These are phyloP conservation scores for Parathielavia appendiculata DNA, from an alignment of 495 filamentous ascomycete genomes.

Conservation along the genomic window DNA sequence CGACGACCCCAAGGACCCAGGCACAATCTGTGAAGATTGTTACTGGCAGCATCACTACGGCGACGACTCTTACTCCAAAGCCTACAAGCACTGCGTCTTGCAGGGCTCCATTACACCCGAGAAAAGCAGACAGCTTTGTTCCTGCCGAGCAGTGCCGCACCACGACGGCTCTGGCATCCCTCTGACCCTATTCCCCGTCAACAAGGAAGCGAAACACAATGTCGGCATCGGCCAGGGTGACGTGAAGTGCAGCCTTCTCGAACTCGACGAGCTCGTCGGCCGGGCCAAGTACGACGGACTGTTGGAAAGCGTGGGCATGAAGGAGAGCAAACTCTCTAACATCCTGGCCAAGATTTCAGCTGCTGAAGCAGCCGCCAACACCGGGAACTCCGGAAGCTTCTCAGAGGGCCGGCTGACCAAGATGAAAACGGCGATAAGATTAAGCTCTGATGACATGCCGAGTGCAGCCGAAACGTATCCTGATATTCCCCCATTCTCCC, in stretches of 20 bases:
- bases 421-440: no score
- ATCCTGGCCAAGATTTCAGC: no score
- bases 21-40: slow-evolving; percentile 25
- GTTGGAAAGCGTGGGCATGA: no score
- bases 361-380: no score
- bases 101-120: slow-evolving; percentile 19
- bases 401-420: no score
- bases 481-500: slow-evolving; percentile 34
- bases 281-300: slow-evolving; percentile 18
- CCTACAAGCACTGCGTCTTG: slow-evolving; percentile 29
- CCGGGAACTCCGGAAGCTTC: no score
- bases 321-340: no score
- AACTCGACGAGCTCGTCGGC: slow-evolving; percentile 10
- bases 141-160: slow-evolving; percentile 22
- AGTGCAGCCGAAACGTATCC: slow-evolving; percentile 16
- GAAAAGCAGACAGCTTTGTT: slow-evolving; percentile 25
- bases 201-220: slow-evolving; percentile 5
- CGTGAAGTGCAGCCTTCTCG: slow-evolving; percentile 17
- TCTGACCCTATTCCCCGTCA: slow-evolving; percentile 24
- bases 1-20: background rate
- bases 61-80: slow-evolving; percentile 20
- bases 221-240: background rate
- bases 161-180: slow-evolving; percentile 15
- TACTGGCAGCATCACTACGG: slow-evolving; percentile 11
- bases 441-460: background rate